Base-by-base conservation (phyloP, 306 rosid species). In the Acacia acuminata region DNA sequence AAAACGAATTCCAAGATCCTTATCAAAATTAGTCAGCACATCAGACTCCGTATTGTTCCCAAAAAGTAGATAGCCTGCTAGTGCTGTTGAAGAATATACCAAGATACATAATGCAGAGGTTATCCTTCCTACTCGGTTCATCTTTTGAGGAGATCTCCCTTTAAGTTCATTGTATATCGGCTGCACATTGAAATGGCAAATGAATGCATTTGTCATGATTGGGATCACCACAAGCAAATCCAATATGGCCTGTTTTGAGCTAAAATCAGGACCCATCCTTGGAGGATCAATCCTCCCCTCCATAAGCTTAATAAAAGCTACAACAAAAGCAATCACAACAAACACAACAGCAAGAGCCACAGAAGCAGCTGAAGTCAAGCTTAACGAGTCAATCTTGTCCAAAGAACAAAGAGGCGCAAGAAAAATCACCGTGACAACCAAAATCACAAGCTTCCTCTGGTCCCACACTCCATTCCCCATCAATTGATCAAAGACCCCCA, bases 221-320 rank as follows among this genome's bases (percentile, higher is more conserved):
- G 99, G 99, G 83, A 96, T 87, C 82, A 94, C 99, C 80, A 94
- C 99, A 79, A 96, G 98, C 80, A 96, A 88, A 86, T 96, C 99
- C 90, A 96, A 76, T 47, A 96, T 88, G 7, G 94, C 92, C 68
- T 70, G 73, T 70, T 87, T 89, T 0, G 99, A 94, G 73, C 94
- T 91, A 2, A 96, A 79, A 87, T 96, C 98, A 2, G 99, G 99
- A 79, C 73, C 40, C 92, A 96, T 77, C 85, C 98, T 86, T 0
- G 97, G 99, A 83, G 94, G 0, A 50, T 88, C 91, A 2, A 89
- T 84, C 50, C n/a, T 10, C 22, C 96, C 97, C 81, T 96, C 90
- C 0, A 85, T 79, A 22, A 96, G 92, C 90, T 96, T 96, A 84
- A 95, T 85, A 45, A 66, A 79, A 1, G 98, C 91, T 19, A 95